These are phyloP conservation scores for Clonostachys sp. DNA, from an alignment of 2,329 filamentous ascomycete genomes.

Conservation along the genomic window DNA sequence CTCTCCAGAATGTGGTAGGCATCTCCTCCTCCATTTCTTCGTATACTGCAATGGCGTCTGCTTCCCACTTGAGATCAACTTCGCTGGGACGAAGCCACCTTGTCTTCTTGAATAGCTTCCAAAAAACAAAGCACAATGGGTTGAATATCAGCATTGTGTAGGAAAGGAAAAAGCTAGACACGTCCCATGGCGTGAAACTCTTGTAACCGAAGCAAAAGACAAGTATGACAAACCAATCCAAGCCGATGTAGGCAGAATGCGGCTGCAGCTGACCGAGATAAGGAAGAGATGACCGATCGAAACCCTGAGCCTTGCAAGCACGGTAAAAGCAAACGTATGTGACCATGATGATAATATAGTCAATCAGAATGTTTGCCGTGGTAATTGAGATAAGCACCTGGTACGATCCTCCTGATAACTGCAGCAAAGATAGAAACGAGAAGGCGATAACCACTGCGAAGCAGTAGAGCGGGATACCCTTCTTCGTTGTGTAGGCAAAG, in stretches of 20 bases:
- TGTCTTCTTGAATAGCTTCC: too few species aligned
- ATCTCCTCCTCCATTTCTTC: too few species aligned
- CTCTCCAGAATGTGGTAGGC: too few species aligned
- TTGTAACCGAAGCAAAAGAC: slow-evolving; percentile 50
- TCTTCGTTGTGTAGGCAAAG: slow-evolving; percentile 52
- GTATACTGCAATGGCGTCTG: too few species aligned
- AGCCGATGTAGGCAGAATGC: slow-evolving; percentile 44
- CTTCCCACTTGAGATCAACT: too few species aligned
- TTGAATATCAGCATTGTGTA: neutral
- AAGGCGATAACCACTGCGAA: slow-evolving; percentile 49
- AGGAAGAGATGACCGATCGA: slow-evolving; percentile 47
- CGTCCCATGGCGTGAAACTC: slow-evolving; percentile 18
- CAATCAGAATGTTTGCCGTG: slow-evolving; percentile 54
- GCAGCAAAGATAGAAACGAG: slow-evolving; percentile 47
- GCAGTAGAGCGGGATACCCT: slow-evolving; percentile 57
- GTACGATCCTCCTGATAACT: slow-evolving; percentile 40
- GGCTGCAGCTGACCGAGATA: slow-evolving; percentile 57
- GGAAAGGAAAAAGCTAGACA: neutral
- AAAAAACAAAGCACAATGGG: too few species aligned
- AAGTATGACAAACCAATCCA: slow-evolving; percentile 33
- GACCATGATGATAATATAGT: slow-evolving; percentile 51
- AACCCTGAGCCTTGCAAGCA: slow-evolving; percentile 46
- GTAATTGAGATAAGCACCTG: slow-evolving; percentile 50
- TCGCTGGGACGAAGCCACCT: too few species aligned
- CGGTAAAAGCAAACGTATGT: slow-evolving; percentile 43